These are phyloP conservation scores for Benincasa hispida DNA, from an alignment of 306 rosid species.

Conservation along the genomic window DNA sequence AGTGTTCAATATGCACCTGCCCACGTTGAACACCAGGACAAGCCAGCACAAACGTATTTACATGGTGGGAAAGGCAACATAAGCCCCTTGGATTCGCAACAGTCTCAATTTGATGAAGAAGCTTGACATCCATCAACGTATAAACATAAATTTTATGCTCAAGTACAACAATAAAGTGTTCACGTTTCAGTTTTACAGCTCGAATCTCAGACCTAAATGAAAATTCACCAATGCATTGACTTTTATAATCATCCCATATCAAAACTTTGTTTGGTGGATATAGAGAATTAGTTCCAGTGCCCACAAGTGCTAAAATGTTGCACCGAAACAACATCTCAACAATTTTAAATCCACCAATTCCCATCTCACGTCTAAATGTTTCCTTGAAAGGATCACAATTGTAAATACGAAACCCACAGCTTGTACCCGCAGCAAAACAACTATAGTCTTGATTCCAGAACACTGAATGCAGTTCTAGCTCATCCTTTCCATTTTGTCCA, in stretches of 20 bases:
- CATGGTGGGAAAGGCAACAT: constrained; percentile 72
- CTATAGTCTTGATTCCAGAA: constrained; percentile 89
- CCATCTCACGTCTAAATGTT: constrained; percentile 77
- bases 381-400: constrained; percentile 84
- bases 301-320: constrained; percentile 93
- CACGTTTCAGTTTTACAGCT: constrained; percentile 72
- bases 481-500: constrained; percentile 25
- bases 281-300: constrained; percentile 54
- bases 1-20: constrained; percentile 78
- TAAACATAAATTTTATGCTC: constrained; percentile 89
- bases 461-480: constrained; percentile 43
- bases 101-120: constrained; percentile 86
- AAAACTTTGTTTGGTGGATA: constrained; percentile 82
- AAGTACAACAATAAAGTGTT: constrained; percentile 72
- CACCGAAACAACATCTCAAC: constrained; percentile 89
- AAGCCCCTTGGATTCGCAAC: constrained; percentile 75
- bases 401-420: constrained; percentile 71
- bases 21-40: constrained; percentile 77
- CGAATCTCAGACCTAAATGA: constrained; percentile 79
- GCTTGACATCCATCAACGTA: constrained; percentile 67
- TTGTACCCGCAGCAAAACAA: constrained; percentile 88
- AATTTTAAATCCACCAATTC: constrained; percentile 72
- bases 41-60: constrained; percentile 77
- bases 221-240: constrained; percentile 74
- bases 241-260: constrained; percentile 95